Conservation (phyloP, 2,329 filamentous ascomycete genomes). For the Cytospora chrysosperma region DNA sequence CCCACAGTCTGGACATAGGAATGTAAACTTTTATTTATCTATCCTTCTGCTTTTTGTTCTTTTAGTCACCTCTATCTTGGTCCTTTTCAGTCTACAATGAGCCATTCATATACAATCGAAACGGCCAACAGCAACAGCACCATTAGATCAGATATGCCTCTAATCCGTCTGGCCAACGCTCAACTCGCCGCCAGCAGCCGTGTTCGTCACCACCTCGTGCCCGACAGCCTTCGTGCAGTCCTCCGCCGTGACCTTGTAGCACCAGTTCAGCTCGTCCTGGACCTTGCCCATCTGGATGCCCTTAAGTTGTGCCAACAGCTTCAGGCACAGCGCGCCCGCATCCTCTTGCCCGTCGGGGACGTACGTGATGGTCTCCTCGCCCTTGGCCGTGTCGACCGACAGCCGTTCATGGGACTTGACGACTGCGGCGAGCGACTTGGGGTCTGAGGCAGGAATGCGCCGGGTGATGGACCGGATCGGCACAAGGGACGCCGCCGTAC, state of each 20-base stretch:
- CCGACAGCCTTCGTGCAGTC: conserved; percentile 43
- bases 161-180: conserved; percentile 40
- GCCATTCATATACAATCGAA: neutral
- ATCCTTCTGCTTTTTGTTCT: too few relatives aligned
- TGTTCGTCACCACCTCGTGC: conserved; percentile 29
- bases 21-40: too few relatives aligned
- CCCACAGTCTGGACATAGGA: too few relatives aligned
- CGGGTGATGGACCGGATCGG: conserved; percentile 90
- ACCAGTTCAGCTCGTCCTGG: conserved; percentile 77
- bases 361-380: conserved; percentile 54
- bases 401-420: conserved; percentile 39
- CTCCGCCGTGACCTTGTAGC: conserved; percentile 44
- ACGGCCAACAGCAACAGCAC: neutral
- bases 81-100: too few relatives aligned
- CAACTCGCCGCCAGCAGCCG: conserved; percentile 27
- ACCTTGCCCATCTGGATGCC: conserved; percentile 82
- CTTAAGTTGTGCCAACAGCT: conserved; percentile 74
- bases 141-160: neutral
- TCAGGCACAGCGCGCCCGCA: conserved; percentile 69
- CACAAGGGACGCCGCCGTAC: conserved; percentile 87
- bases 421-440: conserved; percentile 40
- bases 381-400: conserved; percentile 34
- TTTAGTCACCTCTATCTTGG: neutral
- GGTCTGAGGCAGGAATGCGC: conserved; percentile 41
- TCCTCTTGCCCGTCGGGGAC: conserved; percentile 59